Evolutionary conservation across 345 rosid genomes (phyloP).

Genomic region (Triadica sebifera): DNA sequence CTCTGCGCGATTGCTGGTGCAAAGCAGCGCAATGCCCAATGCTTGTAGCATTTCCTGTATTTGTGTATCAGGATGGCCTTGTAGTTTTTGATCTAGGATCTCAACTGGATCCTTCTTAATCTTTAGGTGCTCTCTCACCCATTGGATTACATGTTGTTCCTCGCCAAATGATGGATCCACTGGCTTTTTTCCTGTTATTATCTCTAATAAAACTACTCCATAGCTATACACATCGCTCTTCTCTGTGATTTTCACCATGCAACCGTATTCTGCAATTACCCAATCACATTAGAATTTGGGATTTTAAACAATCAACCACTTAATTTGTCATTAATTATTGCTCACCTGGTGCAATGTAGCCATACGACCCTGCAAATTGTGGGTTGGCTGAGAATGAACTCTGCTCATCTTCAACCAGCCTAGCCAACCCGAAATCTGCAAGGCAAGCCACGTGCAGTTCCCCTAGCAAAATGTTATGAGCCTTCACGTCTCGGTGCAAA

Average conservation of each 20-base stretch:
- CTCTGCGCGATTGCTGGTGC: slow-evolving; percentile 62
- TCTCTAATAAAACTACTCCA: slow-evolving; percentile 77
- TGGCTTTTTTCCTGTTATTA: slow-evolving; percentile 71
- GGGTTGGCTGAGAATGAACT: slow-evolving; percentile 50
- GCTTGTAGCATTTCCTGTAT: slow-evolving; percentile 89
- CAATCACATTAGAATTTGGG: neutral
- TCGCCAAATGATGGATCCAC: slow-evolving; percentile 70
- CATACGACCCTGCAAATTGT: slow-evolving; percentile 79
- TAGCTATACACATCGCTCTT: slow-evolving; percentile 82
- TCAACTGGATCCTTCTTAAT: slow-evolving; percentile 66
- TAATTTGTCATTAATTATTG: neutral
- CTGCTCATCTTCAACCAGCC: slow-evolving; percentile 52
- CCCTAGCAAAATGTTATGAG: slow-evolving; percentile 68
- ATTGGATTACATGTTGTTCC: slow-evolving; percentile 68
- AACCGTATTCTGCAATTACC: slow-evolving; percentile 56
- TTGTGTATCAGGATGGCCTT: slow-evolving; percentile 59
- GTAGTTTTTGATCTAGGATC: slow-evolving; percentile 60
- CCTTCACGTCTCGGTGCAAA: slow-evolving; percentile 83
- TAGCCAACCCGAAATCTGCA: slow-evolving; percentile 85
- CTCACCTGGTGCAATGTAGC: slow-evolving; percentile 94
- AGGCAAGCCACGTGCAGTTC: slow-evolving; percentile 61
- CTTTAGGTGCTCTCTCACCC: slow-evolving; percentile 72
- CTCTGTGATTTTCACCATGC: slow-evolving; percentile 56
- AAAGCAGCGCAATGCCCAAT: slow-evolving; percentile 72
- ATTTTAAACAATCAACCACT: too few relatives aligned